phyloP scores from a whole-genome alignment of 176 grass and related monocot species.

The Rhipidocladum racemiflorum region DNA sequence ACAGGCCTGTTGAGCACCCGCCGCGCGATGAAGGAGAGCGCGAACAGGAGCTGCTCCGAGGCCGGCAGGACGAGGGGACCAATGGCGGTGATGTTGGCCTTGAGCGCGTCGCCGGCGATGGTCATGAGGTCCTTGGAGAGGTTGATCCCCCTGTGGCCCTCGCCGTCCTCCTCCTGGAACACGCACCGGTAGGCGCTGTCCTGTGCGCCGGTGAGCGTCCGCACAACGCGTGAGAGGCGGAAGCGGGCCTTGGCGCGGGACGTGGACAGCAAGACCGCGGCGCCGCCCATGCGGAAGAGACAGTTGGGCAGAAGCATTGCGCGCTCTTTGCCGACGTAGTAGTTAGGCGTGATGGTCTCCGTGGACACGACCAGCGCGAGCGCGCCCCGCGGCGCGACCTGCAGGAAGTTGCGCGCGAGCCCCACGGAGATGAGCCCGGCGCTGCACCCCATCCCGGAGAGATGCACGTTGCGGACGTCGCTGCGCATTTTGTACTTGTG shows the following conservation, averaged over 20 bases:
- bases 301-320: slow-evolving; percentile 83
- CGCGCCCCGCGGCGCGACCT: slow-evolving; percentile 34
- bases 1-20: slow-evolving; percentile 40
- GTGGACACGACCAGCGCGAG: slow-evolving; percentile 68
- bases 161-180: slow-evolving; percentile 73
- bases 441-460: slow-evolving; percentile 75
- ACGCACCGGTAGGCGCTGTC: slow-evolving; percentile 70
- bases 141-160: slow-evolving; percentile 60
- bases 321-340: slow-evolving; percentile 77
- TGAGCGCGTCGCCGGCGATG: slow-evolving; percentile 68
- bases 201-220: slow-evolving; percentile 60
- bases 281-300: slow-evolving; percentile 73
- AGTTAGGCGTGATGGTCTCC: slow-evolving; percentile 81
- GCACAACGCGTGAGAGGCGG: slow-evolving; percentile 62
- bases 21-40: slow-evolving; percentile 59
- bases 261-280: slow-evolving; percentile 60
- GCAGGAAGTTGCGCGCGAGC: slow-evolving; percentile 47
- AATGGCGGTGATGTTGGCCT: slow-evolving; percentile 76
- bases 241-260: slow-evolving; percentile 40
- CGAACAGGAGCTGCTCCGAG: slow-evolving; percentile 75
- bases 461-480: slow-evolving; percentile 62
- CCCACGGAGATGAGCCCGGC: slow-evolving; percentile 57
- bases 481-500: slow-evolving; percentile 51
- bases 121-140: slow-evolving; percentile 76
- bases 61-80: slow-evolving; percentile 61